A percentile compares a stretch with the other conserved stretches of the same genome.
Conservation (phyloP, 129 eudicot species). For the Heracleum sosnowskyi region DNA sequence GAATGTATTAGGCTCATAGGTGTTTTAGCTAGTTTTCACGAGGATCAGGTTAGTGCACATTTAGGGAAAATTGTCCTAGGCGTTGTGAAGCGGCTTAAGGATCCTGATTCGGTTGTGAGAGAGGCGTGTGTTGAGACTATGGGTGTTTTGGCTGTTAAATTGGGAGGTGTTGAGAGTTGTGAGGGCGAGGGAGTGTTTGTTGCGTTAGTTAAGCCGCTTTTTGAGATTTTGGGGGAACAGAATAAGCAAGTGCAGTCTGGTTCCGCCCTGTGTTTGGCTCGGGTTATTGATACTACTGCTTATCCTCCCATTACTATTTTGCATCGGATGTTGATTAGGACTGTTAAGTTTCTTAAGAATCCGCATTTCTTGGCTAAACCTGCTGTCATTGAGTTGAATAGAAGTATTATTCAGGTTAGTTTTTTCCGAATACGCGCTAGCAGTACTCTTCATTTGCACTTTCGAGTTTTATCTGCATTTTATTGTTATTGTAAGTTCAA, state of each 20-base stretch:
- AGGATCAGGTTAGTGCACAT: slow-evolving; percentile 44
- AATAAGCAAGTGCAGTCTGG: slow-evolving; percentile 78
- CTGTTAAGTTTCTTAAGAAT: slow-evolving; percentile 77
- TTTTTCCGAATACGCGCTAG: neutral
- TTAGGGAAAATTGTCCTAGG: slow-evolving; percentile 61
- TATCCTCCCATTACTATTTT: slow-evolving; percentile 61
- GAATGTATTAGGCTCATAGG: slow-evolving; percentile 76
- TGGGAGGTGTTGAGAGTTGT: slow-evolving; percentile 19
- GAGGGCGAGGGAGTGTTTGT: slow-evolving; percentile 53
- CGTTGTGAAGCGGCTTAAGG: slow-evolving; percentile 76
- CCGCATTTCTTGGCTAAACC: slow-evolving; percentile 87
- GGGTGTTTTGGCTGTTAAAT: slow-evolving; percentile 67
- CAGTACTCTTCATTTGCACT: neutral
- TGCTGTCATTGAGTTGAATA: slow-evolving; percentile 65
- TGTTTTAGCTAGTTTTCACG: slow-evolving; percentile 49
- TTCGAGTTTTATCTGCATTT: neutral
- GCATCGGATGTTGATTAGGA: slow-evolving; percentile 69
- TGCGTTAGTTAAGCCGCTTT: slow-evolving; percentile 70
- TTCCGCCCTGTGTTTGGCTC: slow-evolving; percentile 75
- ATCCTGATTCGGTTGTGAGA: slow-evolving; percentile 75
- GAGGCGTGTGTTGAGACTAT: slow-evolving; percentile 73
- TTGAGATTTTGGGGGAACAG: slow-evolving; percentile 84
- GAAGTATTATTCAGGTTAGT: slow-evolving; percentile 80
- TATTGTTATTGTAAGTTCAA: neutral
- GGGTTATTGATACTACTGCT: slow-evolving; percentile 54